These are phyloP conservation scores for Pseudoscleropodium purum DNA, from an alignment of 225 moss, liverwort and hornwort species.

Conservation along the genomic window DNA sequence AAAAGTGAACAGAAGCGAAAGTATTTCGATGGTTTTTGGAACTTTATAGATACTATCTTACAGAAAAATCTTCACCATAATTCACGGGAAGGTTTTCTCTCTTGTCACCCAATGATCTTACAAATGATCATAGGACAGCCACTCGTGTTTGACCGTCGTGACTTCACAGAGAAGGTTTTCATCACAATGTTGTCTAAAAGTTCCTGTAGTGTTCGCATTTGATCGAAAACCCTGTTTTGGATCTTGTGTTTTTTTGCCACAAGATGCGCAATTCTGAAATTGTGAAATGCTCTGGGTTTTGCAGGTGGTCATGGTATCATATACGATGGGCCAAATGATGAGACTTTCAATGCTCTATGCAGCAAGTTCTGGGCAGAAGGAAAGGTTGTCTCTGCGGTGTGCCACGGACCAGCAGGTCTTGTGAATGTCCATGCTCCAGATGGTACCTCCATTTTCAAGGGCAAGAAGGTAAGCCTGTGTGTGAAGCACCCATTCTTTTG, in stretches of 20 bases:
- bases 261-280: too few species aligned
- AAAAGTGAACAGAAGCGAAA: neutral
- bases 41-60: neutral
- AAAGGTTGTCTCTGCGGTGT: constrained; percentile 62
- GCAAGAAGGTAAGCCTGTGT: constrained; percentile 33
- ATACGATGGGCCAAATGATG: constrained; percentile 41
- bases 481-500: neutral
- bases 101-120: neutral
- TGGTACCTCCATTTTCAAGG: constrained; percentile 63
- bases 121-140: too few species aligned
- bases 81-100: neutral
- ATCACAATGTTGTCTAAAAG: neutral
- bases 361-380: constrained; percentile 64
- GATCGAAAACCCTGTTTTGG: neutral
- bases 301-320: constrained; percentile 73
- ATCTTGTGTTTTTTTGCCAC: neutral
- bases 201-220: neutral
- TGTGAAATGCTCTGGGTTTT: neutral
- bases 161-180: neutral
- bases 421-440: constrained; percentile 25
- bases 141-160: neutral
- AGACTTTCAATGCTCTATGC: constrained; percentile 20
- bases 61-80: neutral
- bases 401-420: constrained; percentile 64
- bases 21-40: neutral